These are phyloP conservation scores for Fraxinus sp. DNA, from an alignment of 305 asterid genomes.

Conservation along the genomic window DNA sequence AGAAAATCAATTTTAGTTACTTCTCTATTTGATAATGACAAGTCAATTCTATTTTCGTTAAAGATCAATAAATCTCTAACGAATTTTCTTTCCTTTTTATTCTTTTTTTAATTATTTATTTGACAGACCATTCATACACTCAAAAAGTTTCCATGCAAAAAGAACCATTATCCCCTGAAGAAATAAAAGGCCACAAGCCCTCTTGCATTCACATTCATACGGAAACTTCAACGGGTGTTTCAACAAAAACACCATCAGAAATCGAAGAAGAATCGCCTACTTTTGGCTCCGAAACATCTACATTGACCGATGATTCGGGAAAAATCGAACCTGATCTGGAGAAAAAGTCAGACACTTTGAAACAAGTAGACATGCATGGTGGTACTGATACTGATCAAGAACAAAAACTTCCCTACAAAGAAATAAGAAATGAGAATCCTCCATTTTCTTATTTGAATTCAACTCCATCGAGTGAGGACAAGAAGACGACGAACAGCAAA, in stretches of 20 bases:
- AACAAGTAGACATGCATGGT: background rate
- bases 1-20: background rate
- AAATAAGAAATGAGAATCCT: background rate
- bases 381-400: conserved; percentile 1
- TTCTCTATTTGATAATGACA: background rate
- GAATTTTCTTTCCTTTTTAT: background rate
- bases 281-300: conserved; percentile 66
- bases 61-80: background rate
- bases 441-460: background rate
- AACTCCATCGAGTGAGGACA: conserved; percentile 10
- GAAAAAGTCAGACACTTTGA: conserved; percentile 1
- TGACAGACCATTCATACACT: conserved; percentile 17
- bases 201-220: conserved; percentile 26
- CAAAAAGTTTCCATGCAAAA: conserved; percentile 39
- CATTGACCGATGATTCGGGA: conserved; percentile 50
- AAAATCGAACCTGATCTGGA: conserved; percentile 30
- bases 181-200: conserved; percentile 19
- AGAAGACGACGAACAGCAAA: conserved; percentile 33
- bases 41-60: background rate
- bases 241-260: conserved; percentile 46
- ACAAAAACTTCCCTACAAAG: background rate
- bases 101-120: background rate
- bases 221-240: conserved; percentile 19
- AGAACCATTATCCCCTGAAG: conserved; percentile 16
- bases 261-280: conserved; percentile 60